Evolutionary conservation across 2,329 filamentous ascomycete genomes (phyloP).

Genomic region (Alternaria hordeiaustralica): DNA sequence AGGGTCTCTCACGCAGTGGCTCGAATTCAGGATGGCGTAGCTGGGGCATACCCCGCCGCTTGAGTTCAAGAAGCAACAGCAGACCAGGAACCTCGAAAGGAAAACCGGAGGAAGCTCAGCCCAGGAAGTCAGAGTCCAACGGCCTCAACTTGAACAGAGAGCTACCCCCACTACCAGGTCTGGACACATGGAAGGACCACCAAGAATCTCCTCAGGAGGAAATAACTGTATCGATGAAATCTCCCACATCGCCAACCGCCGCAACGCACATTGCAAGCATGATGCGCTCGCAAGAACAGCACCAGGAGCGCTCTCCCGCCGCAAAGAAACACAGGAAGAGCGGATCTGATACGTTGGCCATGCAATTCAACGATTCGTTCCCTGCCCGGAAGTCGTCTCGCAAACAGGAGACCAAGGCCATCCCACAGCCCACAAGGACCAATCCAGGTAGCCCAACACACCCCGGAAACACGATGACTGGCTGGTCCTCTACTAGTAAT

Average conservation of each 20-base stretch:
- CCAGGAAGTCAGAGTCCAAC: constrained; percentile 33
- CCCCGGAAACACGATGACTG: constrained; percentile 30
- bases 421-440: constrained; percentile 14
- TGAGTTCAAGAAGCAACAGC: constrained; percentile 42
- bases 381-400: constrained; percentile 25
- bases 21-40: constrained; percentile 47
- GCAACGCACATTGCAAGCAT: constrained; percentile 43
- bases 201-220: constrained; percentile 22
- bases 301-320: constrained; percentile 37
- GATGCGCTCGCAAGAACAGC: constrained; percentile 42
- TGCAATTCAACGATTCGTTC: constrained; percentile 30
- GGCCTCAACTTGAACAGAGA: constrained; percentile 55
- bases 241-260: constrained; percentile 26
- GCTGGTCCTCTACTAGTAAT: constrained; percentile 32
- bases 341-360: constrained; percentile 37
- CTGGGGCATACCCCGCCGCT: constrained; percentile 46
- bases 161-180: constrained; percentile 55
- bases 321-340: constrained; percentile 35
- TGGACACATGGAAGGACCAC: constrained; percentile 49
- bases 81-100: constrained; percentile 40
- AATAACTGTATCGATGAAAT: constrained; percentile 16
- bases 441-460: constrained; percentile 13
- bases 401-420: constrained; percentile 14
- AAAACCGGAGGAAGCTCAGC: constrained; percentile 30
- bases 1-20: constrained; percentile 31